phyloP scores from a whole-genome alignment of 345 rosid genomes.

The Hirschfeldia incana region DNA sequence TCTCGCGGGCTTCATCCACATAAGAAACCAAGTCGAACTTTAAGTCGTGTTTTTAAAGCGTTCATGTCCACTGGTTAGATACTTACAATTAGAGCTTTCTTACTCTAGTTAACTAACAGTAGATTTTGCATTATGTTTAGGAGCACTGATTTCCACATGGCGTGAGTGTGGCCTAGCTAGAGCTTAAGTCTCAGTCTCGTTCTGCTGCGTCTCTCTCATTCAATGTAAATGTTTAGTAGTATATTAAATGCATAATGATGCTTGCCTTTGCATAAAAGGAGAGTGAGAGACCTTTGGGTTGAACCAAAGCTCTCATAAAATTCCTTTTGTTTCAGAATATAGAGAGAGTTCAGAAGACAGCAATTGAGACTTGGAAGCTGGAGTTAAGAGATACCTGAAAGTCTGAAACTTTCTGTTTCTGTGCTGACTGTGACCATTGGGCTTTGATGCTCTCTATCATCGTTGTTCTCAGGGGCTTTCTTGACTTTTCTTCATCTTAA shows the following conservation, averaged over 20 bases:
- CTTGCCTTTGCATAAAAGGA: conserved; percentile 23
- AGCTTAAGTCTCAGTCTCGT: conserved; percentile 30
- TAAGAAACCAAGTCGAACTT: conserved; percentile 8
- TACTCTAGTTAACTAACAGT: conserved; percentile 2
- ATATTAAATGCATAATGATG: conserved; percentile 31
- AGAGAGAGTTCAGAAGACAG: not conserved
- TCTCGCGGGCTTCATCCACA: not conserved
- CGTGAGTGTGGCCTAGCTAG: conserved; percentile 21
- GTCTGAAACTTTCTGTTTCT: conserved; percentile 36
- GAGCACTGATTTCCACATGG: conserved; percentile 31
- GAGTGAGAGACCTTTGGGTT: conserved; percentile 31
- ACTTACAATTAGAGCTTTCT: not conserved
- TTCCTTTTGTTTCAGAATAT: conserved; percentile 34
- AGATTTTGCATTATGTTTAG: not conserved
- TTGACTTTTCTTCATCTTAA: conserved; percentile 22
- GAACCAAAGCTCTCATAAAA: conserved; percentile 23
- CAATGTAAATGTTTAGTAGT: conserved; percentile 10
- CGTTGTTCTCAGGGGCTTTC: conserved; percentile 17
- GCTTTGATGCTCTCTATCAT: conserved; percentile 19
- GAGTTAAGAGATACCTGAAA: conserved; percentile 35
- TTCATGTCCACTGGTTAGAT: conserved; percentile 2
- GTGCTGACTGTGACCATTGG: conserved; percentile 35
- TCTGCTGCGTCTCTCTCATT: conserved; percentile 21
- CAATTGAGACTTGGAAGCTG: conserved; percentile 27
- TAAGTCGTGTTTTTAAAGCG: not conserved